Evolutionary conservation across 331 rosid species (phyloP).

Genomic region (Malus hybrid): DNA sequence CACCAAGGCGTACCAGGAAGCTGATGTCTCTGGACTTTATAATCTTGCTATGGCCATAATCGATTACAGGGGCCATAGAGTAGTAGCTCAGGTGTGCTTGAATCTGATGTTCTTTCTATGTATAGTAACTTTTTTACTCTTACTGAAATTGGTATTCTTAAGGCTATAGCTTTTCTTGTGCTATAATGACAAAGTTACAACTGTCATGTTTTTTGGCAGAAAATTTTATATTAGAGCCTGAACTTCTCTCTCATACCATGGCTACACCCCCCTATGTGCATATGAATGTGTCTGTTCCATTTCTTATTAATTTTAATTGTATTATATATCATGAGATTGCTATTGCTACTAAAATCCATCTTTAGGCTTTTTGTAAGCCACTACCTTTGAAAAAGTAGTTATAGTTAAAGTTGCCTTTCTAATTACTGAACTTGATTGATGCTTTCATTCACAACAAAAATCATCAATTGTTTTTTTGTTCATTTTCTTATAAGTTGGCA

Average conservation of each 20-base stretch:
- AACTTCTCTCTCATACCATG: background rate
- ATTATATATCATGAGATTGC: background rate
- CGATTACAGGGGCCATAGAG: slow-evolving; percentile 97
- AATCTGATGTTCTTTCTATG: background rate
- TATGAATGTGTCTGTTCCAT: background rate
- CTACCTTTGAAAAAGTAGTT: background rate
- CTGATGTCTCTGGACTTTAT: slow-evolving; percentile 90
- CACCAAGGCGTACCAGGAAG: slow-evolving; percentile 98
- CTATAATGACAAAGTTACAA: background rate
- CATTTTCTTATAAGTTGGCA: background rate
- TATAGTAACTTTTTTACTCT: background rate
- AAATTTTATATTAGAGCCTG: background rate
- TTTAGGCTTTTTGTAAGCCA: background rate
- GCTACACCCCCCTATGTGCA: background rate
- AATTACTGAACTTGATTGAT: background rate
- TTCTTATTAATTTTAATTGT: background rate
- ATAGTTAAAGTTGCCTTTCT: background rate
- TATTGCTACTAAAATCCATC: background rate
- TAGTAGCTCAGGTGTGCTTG: slow-evolving; percentile 87
- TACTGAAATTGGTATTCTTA: background rate
- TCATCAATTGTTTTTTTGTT: too few species aligned
- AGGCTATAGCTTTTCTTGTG: background rate
- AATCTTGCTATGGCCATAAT: slow-evolving; percentile 96
- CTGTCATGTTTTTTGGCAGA: background rate
- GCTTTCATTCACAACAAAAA: background rate